Conservation (phyloP, 2,329 filamentous ascomycete species). For the Calonectria henricotiae region DNA sequence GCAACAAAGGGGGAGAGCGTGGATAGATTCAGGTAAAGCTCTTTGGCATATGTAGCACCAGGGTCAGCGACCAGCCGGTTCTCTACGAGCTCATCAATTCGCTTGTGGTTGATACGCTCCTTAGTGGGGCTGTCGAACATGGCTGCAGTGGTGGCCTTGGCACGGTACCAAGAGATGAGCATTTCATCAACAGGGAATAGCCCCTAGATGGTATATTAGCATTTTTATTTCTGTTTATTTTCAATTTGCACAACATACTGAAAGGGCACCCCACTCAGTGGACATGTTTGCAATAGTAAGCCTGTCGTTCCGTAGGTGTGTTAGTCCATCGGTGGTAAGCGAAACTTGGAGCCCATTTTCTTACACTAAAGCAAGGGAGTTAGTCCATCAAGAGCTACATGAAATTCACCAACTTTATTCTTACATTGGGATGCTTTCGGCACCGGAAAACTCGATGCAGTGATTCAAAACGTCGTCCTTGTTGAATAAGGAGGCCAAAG, state of each 20-base stretch:
- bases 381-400: too few species aligned
- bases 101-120: slow-evolving; percentile 79
- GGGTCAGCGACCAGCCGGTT: slow-evolving; percentile 81
- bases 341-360: too few species aligned
- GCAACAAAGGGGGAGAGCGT: slow-evolving; percentile 88
- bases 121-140: slow-evolving; percentile 70
- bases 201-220: slow-evolving; percentile 28
- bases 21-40: slow-evolving; percentile 85
- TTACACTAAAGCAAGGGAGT: too few species aligned
- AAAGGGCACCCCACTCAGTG: slow-evolving; percentile 83
- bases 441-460: slow-evolving; percentile 88
- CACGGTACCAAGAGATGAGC: slow-evolving; percentile 81
- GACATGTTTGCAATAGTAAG: slow-evolving; percentile 87
- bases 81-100: slow-evolving; percentile 80
- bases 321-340: slow-evolving; percentile 58
- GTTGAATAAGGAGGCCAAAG: slow-evolving; percentile 81
- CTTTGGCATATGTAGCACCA: slow-evolving; percentile 86
- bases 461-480: slow-evolving; percentile 93
- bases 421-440: slow-evolving; percentile 78
- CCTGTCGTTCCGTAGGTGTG: slow-evolving; percentile 79
- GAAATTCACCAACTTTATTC: too few species aligned
- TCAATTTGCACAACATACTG: slow-evolving; percentile 47
- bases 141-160: slow-evolving; percentile 81
- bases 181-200: slow-evolving; percentile 84
- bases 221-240: not conserved